A percentile compares a stretch with the other conserved stretches of the same genome.
Evolutionary conservation across 2,329 filamentous ascomycete species (phyloP).

Genomic region (Clarireedia paspali): DNA sequence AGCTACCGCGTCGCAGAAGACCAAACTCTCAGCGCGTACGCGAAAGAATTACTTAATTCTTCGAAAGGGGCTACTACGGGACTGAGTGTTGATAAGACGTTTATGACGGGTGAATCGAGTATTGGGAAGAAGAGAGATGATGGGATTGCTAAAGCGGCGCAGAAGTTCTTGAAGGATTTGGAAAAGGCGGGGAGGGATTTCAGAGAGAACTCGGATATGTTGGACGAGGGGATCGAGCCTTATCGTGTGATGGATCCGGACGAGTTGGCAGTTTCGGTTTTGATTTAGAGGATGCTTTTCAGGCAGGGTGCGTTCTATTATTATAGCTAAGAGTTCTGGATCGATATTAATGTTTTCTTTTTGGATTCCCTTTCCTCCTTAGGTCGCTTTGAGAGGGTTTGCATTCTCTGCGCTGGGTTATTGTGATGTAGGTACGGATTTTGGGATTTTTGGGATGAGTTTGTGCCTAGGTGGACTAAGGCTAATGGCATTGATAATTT

Average conservation of each 20-base stretch:
- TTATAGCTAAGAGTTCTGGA: too few relatives aligned
- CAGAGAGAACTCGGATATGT: not conserved
- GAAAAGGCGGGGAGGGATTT: not conserved
- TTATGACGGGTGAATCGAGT: too few relatives aligned
- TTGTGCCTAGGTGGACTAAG: too few relatives aligned
- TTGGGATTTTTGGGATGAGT: not conserved
- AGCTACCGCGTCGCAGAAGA: slow-evolving; percentile 36
- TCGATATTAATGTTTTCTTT: too few relatives aligned
- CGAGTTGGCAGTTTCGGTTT: not conserved
- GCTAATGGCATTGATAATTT: too few relatives aligned
- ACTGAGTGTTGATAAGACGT: too few relatives aligned
- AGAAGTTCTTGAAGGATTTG: slow-evolving; percentile 4
- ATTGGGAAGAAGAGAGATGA: not conserved
- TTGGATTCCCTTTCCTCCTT: not conserved
- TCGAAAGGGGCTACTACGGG: too few relatives aligned
- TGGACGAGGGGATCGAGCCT: not conserved
- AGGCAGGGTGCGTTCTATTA: not conserved
- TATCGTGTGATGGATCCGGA: slow-evolving; percentile 3
- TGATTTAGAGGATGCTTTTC: not conserved
- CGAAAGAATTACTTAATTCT: not conserved
- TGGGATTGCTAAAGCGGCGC: not conserved
- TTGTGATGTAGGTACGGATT: not conserved
- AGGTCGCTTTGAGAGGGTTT: too few relatives aligned
- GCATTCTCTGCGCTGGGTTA: not conserved
- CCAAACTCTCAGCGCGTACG: slow-evolving; percentile 29